Percentiles rank a stretch among this genome's conserved stretches.
Conservation (phyloP, 345 rosid species). For the Heritiera littoralis region DNA sequence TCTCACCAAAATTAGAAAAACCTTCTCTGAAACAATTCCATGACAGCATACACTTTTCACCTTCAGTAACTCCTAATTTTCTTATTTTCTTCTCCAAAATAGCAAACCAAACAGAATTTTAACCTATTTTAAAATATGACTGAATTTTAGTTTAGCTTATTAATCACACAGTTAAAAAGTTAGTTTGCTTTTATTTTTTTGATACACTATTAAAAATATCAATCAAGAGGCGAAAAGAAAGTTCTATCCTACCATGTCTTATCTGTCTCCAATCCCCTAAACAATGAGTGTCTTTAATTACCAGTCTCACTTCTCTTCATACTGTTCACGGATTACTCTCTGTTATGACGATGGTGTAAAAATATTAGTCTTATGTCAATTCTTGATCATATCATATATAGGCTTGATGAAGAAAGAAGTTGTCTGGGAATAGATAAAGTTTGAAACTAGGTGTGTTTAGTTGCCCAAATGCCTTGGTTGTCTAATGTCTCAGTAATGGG, state of each 20-base stretch:
- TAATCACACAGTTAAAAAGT: not conserved
- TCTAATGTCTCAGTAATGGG: not conserved
- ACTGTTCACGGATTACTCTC: not conserved
- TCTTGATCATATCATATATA: not conserved
- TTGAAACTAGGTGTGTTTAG: not conserved
- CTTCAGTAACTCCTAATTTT: too few relatives aligned
- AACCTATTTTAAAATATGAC: conserved; percentile 2
- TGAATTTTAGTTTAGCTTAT: not conserved
- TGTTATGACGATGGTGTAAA: too few relatives aligned
- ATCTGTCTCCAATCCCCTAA: not conserved
- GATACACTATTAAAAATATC: not conserved
- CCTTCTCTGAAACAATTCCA: too few relatives aligned
- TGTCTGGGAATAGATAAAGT: not conserved
- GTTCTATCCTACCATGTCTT: not conserved
- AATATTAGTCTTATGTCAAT: not conserved
- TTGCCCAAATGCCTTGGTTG: not conserved
- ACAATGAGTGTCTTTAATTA: not conserved
- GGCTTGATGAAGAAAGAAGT: not conserved
- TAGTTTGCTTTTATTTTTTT: not conserved
- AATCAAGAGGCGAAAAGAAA: conserved; percentile 5
- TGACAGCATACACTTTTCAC: too few relatives aligned
- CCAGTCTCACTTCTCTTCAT: not conserved
- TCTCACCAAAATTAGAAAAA: too few relatives aligned
- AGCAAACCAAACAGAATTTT: not conserved
- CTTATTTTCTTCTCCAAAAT: too few relatives aligned